phyloP scores from a whole-genome alignment of 257 asterid species.

The Echium plantagineum region DNA sequence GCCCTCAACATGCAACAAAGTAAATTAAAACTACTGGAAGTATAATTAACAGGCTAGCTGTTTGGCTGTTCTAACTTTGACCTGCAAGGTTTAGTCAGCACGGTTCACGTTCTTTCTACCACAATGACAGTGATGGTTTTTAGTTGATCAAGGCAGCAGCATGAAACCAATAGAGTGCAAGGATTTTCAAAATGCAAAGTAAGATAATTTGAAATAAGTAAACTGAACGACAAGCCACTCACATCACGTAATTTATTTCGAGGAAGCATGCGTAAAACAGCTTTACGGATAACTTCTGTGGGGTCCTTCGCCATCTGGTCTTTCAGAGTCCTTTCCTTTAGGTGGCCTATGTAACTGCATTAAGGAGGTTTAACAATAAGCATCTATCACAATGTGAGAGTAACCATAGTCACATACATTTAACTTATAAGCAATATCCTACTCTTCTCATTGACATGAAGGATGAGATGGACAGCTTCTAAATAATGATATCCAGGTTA shows the following conservation, averaged over 20 bases:
- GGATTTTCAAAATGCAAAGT: too few relatives aligned
- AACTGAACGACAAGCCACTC: slow-evolving; percentile 22
- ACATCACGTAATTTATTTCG: slow-evolving; percentile 92
- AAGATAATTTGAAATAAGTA: not conserved
- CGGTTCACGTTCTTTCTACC: not conserved
- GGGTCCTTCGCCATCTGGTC: slow-evolving; percentile 99
- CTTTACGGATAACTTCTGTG: slow-evolving; percentile 94
- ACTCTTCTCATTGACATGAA: not conserved
- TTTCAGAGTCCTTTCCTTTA: slow-evolving; percentile 87
- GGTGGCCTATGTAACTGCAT: slow-evolving; percentile 74
- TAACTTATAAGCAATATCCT: not conserved
- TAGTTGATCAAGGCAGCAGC: not conserved
- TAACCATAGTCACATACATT: not conserved
- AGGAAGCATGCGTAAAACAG: slow-evolving; percentile 92
- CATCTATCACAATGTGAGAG: not conserved
- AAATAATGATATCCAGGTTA: too few relatives aligned
- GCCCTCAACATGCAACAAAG: too few relatives aligned
- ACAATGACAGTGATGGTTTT: not conserved
- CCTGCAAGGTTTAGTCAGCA: not conserved
- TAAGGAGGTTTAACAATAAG: slow-evolving; percentile 3
- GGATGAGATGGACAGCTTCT: not conserved
- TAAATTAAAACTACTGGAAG: too few relatives aligned
- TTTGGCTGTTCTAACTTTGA: not conserved
- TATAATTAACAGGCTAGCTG: too few relatives aligned
- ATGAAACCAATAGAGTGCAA: not conserved